Base-by-base conservation (phyloP, 768 basidiomycete genomes). In the Amanita subjunquillea region DNA sequence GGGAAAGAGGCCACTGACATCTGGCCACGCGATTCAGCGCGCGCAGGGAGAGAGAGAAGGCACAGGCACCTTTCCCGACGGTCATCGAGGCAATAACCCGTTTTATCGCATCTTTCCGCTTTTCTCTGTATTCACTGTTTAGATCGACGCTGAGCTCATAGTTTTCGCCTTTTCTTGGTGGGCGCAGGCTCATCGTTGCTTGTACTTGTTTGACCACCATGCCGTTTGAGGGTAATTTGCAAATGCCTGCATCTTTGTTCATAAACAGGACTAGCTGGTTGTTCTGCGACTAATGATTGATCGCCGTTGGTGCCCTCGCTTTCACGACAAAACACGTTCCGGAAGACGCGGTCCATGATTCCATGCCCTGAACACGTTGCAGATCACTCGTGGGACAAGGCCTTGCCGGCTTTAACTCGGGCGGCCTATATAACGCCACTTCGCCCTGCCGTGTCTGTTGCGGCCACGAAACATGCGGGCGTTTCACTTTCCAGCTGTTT, bases 31-130 rank as follows among this genome's bases (percentile, higher is more conserved):
- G 51, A 34, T 29, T 45, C 22, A 38, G 27, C 32, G 17, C 44
- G 22, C 29, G n/a, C 12, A 1, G 41, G 25, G n/a, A 39, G 41
- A 29, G 25, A 41, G 7, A 40, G 20, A 32, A 34, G 2, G 46
- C 44, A 22, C 39, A 22, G 27, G 62, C 63, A 85, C 92, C 94
- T 82, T 98, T 99, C 51, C 94, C 93, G 57, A 99, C 92, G 1
- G 96, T 99, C 91, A 98, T 97, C 57, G 92, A 94, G 50, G 96
- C 95, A 66, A 99, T 97, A 59, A 91, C 86, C 50, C 85, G 79
- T 72, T 98, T 98, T 73, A 98, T 98, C 3, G 95, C 96, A 83
- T 98, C 95, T 69, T 96, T 97, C 57, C 95, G 78, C 66, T 89
- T 89, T 60, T 96, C 91, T 56, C 84, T 80, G 71, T 95, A 97